Evolutionary conservation across 306 rosid species (phyloP), one percentile per base, ranked within the genome.

Genomic region (Ormosia emarginata): DNA sequence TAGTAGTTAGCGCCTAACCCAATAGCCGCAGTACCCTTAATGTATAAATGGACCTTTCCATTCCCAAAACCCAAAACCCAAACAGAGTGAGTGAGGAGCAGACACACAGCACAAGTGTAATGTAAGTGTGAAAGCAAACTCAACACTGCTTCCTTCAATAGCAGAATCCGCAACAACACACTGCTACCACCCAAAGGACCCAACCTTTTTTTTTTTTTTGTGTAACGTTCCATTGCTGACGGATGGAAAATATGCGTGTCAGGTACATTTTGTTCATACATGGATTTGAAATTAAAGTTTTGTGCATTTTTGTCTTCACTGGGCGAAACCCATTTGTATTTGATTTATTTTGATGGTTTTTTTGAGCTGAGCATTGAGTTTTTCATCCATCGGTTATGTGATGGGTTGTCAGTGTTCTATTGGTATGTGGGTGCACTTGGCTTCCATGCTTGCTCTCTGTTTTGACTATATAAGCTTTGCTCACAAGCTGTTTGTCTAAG

Each of bases 391-490:
- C 74, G n/a, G 6, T 41, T 55, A 5, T 30, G 17, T 8, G 18
- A 44, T 77, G 75, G 79, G 63, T 81, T 75, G 71, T 79, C 73
- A 77, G 37, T 67, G 77, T 39, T 81, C 66, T 53, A 69, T 57
- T 87, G 79, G 80, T 58, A 39, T 86, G 39, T 84, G 84, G 77
- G 36, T 68, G 78, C 82, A 77, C 83, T 70, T 81, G 83, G 67
- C 80, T 85, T 69, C 68, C 75, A 67, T 69, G 53, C 82, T 5
- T 11, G 18, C 8, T 34, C 41, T 78, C 64, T 43, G 71, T 67
- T 63, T 71, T 71, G 32, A 11, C 75, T 78, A 13, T 33, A 30
- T 78, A 17, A 24, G 29, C 55, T 24, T 12, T 81, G 74, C 71
- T 13, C 78, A 29, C 4, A 46, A 50, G 1, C 62, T 55, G 53